phyloP scores from a whole-genome alignment of 139 green algal genomes.

The Edaphochlamys debaryana region DNA sequence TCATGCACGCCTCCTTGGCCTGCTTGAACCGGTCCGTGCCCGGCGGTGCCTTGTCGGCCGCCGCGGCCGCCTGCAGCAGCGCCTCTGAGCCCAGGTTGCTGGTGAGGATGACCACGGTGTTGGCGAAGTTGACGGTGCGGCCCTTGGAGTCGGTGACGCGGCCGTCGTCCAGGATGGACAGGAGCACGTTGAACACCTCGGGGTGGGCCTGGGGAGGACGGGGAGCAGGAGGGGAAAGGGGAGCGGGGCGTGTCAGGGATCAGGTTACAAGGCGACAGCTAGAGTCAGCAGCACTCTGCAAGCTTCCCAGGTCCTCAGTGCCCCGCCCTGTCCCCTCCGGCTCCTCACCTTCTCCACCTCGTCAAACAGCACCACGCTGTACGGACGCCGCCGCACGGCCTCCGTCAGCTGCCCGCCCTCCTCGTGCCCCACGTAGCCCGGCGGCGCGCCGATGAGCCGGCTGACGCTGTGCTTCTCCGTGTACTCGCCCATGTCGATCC shows the following conservation, averaged over 20 bases:
- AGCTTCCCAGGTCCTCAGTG: slow-evolving; percentile 59
- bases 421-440: slow-evolving; percentile 70
- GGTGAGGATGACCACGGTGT: slow-evolving; percentile 97
- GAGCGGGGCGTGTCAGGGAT: too few species aligned
- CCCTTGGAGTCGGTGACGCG: slow-evolving; percentile 88
- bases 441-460: slow-evolving; percentile 89
- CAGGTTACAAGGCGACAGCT: too few species aligned
- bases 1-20: slow-evolving; percentile 26
- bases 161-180: slow-evolving; percentile 92
- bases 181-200: slow-evolving; percentile 91
- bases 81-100: slow-evolving; percentile 85
- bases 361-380: neutral
- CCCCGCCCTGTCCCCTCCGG: slow-evolving; percentile 50
- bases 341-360: neutral
- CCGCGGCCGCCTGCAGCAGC: slow-evolving; percentile 27
- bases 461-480: slow-evolving; percentile 94
- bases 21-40: neutral
- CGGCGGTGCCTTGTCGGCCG: neutral
- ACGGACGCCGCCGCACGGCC: neutral
- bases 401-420: slow-evolving; percentile 61
- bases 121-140: slow-evolving; percentile 92
- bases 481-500: slow-evolving; percentile 98
- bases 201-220: slow-evolving; percentile 93
- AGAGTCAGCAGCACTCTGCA: too few species aligned
- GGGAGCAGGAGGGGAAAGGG: slow-evolving; percentile 54